Conservation (phyloP, 768 basidiomycete species). For the Tulasnella sp. region DNA sequence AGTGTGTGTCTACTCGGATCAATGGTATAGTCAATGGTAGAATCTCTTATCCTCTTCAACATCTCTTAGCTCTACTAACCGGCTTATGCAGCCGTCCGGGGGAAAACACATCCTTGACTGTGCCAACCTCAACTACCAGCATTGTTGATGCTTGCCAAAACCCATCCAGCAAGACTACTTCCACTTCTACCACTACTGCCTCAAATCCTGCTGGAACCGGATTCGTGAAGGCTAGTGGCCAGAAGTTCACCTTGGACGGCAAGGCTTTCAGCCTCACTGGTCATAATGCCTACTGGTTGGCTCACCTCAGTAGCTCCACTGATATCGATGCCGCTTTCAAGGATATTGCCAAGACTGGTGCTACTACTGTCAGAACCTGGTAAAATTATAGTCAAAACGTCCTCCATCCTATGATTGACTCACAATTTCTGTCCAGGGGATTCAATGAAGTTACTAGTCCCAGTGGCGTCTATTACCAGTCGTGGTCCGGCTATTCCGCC, state of each 20-base stretch:
- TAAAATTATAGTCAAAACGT: slow-evolving; percentile 20
- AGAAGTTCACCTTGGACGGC: slow-evolving; percentile 41
- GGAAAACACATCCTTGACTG: too few species aligned
- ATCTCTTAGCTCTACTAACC: not conserved
- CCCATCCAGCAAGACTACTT: slow-evolving; percentile 17
- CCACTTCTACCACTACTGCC: slow-evolving; percentile 11
- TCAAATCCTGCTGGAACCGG: slow-evolving; percentile 18
- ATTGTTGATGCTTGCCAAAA: slow-evolving; percentile 8
- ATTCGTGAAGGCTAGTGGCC: slow-evolving; percentile 40
- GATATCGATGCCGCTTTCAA: slow-evolving; percentile 41
- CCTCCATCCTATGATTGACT: not conserved
- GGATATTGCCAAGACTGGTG: slow-evolving; percentile 39
- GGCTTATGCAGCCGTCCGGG: too few species aligned
- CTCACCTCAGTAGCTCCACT: slow-evolving; percentile 34
- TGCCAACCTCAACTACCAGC: slow-evolving; percentile 13
- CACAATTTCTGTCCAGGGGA: slow-evolving; percentile 28
- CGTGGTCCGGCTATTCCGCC: slow-evolving; percentile 38
- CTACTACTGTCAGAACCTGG: slow-evolving; percentile 44
- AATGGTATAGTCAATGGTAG: not conserved
- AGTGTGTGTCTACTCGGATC: too few species aligned
- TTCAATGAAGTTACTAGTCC: slow-evolving; percentile 44
- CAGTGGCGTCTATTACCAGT: slow-evolving; percentile 41
- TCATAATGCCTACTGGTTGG: slow-evolving; percentile 47
- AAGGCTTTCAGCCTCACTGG: slow-evolving; percentile 21
- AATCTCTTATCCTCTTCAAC: too few species aligned